phyloP scores from a whole-genome alignment of 2,329 filamentous ascomycete genomes.

The Phialemonium atrogriseum region DNA sequence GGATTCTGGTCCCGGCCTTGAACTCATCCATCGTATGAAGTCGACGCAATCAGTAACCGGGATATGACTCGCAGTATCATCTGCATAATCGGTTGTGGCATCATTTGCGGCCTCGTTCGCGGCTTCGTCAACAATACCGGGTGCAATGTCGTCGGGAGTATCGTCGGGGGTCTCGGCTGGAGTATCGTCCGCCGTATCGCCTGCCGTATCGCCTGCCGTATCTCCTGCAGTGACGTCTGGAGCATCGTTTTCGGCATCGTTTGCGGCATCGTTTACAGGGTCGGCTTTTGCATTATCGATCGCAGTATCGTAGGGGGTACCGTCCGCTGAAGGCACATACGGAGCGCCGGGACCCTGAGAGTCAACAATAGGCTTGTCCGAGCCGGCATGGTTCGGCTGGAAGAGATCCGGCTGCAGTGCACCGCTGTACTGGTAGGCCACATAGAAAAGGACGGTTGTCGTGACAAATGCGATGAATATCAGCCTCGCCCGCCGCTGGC shows the following conservation, averaged over 20 bases:
- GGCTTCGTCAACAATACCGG: neutral
- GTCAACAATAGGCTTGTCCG: constrained; percentile 3
- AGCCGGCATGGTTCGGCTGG: neutral
- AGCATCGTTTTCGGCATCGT: neutral
- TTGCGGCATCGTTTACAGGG: neutral
- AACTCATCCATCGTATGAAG: constrained; percentile 16
- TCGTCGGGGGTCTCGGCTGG: constrained; percentile 1
- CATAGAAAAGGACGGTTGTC: constrained; percentile 10
- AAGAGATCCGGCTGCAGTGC: constrained; percentile 1
- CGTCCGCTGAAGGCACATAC: neutral
- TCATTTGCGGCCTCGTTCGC: neutral
- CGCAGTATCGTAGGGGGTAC: neutral
- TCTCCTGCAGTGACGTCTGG: neutral
- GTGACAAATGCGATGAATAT: constrained; percentile 10
- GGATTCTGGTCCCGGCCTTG: constrained; percentile 18
- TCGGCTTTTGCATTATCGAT: neutral
- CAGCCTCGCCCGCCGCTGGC: constrained; percentile 10
- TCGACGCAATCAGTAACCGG: constrained; percentile 8
- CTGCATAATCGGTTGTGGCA: neutral
- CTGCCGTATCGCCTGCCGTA: constrained; percentile 1
- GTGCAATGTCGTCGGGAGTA: neutral
- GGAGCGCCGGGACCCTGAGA: neutral
- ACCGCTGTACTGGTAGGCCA: constrained; percentile 11
- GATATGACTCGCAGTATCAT: neutral
- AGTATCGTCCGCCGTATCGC: neutral